phyloP scores from a whole-genome alignment of 2,329 filamentous ascomycete genomes.

The Xylogone sp. region DNA sequence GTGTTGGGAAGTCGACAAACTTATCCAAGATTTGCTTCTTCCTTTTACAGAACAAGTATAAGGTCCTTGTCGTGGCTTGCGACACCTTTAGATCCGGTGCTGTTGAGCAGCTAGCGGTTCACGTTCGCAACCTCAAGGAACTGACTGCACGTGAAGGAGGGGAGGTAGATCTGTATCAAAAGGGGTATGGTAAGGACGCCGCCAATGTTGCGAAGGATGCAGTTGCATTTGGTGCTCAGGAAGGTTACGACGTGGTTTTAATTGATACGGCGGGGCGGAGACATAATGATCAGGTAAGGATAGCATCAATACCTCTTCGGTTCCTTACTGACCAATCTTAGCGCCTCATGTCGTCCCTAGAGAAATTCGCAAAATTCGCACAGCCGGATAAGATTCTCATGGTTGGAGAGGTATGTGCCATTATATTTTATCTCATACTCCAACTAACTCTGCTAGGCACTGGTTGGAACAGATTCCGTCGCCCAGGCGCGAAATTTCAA shows the following conservation, averaged over 20 bases:
- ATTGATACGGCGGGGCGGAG: slow-evolving; percentile 94
- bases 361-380: slow-evolving; percentile 96
- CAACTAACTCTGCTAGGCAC: slow-evolving; percentile 47
- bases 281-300: slow-evolving; percentile 74
- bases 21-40: slow-evolving; percentile 98
- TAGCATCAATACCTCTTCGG: not conserved
- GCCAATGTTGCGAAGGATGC: slow-evolving; percentile 94
- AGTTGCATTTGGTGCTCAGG: slow-evolving; percentile 70
- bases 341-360: slow-evolving; percentile 90
- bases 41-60: slow-evolving; percentile 93
- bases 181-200: slow-evolving; percentile 96
- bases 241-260: slow-evolving; percentile 86
- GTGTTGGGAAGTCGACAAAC: slow-evolving; percentile 97
- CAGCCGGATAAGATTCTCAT: slow-evolving; percentile 98
- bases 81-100: slow-evolving; percentile 97
- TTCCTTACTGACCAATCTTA: slow-evolving; percentile 11
- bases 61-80: slow-evolving; percentile 87
- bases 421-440: not conserved
- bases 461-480: slow-evolving; percentile 93
- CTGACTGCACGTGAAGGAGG: slow-evolving; percentile 80
- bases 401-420: slow-evolving; percentile 58
- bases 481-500: slow-evolving; percentile 97
- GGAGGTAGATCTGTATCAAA: slow-evolving; percentile 87
- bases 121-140: slow-evolving; percentile 90
- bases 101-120: slow-evolving; percentile 93